A percentile compares a stretch with the other conserved stretches of the same genome.
Evolutionary conservation across 2,329 filamentous ascomycete genomes (phyloP).

Genomic region (Claviceps capensis): DNA sequence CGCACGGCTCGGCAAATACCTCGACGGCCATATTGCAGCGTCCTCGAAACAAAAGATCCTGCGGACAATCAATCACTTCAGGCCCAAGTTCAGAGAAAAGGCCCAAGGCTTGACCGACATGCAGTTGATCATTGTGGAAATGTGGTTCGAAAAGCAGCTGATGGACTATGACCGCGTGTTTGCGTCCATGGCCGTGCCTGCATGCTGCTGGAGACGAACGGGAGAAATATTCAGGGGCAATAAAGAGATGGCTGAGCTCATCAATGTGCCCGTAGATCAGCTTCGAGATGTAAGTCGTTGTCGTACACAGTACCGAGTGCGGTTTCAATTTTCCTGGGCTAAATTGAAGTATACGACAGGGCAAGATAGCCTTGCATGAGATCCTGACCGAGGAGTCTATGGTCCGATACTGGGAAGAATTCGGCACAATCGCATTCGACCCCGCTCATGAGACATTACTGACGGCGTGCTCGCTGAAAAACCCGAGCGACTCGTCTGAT

Average conservation of each 20-base stretch:
- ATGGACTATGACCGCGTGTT: constrained; percentile 99
- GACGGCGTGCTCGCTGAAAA: constrained; percentile 85
- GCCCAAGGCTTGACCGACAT: constrained; percentile 87
- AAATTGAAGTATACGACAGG: constrained; percentile 34
- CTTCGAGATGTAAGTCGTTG: constrained; percentile 63
- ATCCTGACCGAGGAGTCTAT: constrained; percentile 90
- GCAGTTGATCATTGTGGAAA: constrained; percentile 87
- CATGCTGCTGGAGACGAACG: constrained; percentile 91
- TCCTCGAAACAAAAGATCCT: constrained; percentile 81
- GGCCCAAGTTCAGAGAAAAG: constrained; percentile 91
- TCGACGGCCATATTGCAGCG: constrained; percentile 75
- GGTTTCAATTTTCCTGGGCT: not conserved
- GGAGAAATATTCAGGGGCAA: constrained; percentile 96
- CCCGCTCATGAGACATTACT: constrained; percentile 85
- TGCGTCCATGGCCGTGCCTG: constrained; percentile 95
- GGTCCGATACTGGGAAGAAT: constrained; percentile 98
- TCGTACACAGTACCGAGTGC: not conserved
- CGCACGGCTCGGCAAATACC: constrained; percentile 74
- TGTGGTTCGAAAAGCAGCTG: constrained; percentile 95
- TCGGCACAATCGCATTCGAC: constrained; percentile 95
- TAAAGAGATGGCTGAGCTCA: constrained; percentile 96
- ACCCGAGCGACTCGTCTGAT: constrained; percentile 54
- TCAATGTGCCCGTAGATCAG: constrained; percentile 81
- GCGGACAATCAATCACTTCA: constrained; percentile 79
- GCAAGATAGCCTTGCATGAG: constrained; percentile 87